Conservation (phyloP, 2,329 filamentous ascomycete species). For the Cladosporium sp. region DNA sequence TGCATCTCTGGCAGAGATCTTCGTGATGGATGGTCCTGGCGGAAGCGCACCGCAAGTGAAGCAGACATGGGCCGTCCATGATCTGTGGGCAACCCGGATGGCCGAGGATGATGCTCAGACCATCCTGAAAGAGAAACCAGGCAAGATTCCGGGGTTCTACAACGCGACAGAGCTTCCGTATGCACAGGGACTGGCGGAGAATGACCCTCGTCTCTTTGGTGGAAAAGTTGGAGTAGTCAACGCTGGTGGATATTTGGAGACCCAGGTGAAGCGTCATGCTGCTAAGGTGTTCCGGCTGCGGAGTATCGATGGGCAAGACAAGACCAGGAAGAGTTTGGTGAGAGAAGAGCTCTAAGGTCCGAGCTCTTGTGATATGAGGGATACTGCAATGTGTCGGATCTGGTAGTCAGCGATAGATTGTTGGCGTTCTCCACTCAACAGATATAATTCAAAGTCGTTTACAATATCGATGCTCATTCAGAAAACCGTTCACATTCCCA, state of each 20-base stretch:
- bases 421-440: too few relatives aligned
- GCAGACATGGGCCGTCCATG: slow-evolving; percentile 49
- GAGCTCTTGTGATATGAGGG: background rate
- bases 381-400: too few relatives aligned
- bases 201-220: slow-evolving; percentile 8
- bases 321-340: slow-evolving; percentile 7
- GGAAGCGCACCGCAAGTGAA: slow-evolving; percentile 35
- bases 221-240: slow-evolving; percentile 1
- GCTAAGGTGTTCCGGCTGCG: slow-evolving; percentile 5
- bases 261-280: slow-evolving; percentile 2
- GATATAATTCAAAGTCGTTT: too few relatives aligned
- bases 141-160: background rate
- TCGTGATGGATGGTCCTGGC: slow-evolving; percentile 43
- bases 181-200: slow-evolving; percentile 1
- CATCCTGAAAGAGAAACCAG: slow-evolving; percentile 20
- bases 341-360: slow-evolving; percentile 4
- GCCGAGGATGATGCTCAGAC: slow-evolving; percentile 38
- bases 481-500: too few relatives aligned
- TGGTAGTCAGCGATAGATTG: too few relatives aligned
- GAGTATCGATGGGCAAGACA: slow-evolving; percentile 8
- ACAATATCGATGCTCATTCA: too few relatives aligned
- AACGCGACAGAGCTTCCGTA: slow-evolving; percentile 4
- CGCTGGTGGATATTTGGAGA: background rate
- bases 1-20: slow-evolving; percentile 50
- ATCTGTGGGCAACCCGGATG: slow-evolving; percentile 56